These are phyloP conservation scores for Phoma herbarum DNA, from an alignment of 2,329 filamentous ascomycete species.

Conservation along the genomic window DNA sequence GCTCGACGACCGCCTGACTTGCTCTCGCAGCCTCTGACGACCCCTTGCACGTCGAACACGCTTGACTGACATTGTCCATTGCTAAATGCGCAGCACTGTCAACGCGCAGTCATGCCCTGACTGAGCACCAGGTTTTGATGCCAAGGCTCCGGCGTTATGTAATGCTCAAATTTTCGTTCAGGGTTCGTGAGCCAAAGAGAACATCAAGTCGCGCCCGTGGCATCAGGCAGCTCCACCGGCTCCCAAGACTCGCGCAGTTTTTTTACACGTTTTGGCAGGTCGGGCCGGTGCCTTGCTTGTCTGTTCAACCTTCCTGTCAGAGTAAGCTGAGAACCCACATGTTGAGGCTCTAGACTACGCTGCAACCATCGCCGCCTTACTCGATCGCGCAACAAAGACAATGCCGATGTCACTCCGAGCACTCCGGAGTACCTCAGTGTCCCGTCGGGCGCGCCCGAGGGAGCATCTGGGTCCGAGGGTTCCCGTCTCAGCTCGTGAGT, in stretches of 20 bases:
- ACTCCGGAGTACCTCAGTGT: slow-evolving; percentile 10
- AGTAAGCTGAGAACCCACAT: slow-evolving; percentile 33
- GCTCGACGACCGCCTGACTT: slow-evolving; percentile 21
- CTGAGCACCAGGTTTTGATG: slow-evolving; percentile 29
- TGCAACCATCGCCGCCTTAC: slow-evolving; percentile 25
- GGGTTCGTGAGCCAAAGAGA: slow-evolving; percentile 30
- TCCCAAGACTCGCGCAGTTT: slow-evolving; percentile 33
- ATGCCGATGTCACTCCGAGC: slow-evolving; percentile 16
- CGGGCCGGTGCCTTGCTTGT: slow-evolving; percentile 29
- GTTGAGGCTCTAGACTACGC: slow-evolving; percentile 42
- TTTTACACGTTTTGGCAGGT: slow-evolving; percentile 34
- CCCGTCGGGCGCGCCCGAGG: slow-evolving; percentile 23
- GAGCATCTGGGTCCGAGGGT: slow-evolving; percentile 14
- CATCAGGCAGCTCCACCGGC: slow-evolving; percentile 36
- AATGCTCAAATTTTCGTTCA: slow-evolving; percentile 44
- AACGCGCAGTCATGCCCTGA: slow-evolving; percentile 24
- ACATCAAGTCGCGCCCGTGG: slow-evolving; percentile 27
- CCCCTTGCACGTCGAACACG: slow-evolving; percentile 8
- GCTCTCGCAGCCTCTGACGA: slow-evolving; percentile 7
- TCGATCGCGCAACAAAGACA: slow-evolving; percentile 27
- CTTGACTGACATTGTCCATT: slow-evolving; percentile 19
- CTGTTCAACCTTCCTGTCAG: slow-evolving; percentile 29
- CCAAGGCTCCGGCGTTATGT: slow-evolving; percentile 44
- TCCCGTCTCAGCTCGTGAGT: slow-evolving; percentile 11
- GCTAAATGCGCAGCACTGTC: slow-evolving; percentile 35